Percentiles rank a stretch among this genome's conserved stretches.
Evolutionary conservation across 345 rosid species (phyloP).

Genomic region (Turnera subulata): DNA sequence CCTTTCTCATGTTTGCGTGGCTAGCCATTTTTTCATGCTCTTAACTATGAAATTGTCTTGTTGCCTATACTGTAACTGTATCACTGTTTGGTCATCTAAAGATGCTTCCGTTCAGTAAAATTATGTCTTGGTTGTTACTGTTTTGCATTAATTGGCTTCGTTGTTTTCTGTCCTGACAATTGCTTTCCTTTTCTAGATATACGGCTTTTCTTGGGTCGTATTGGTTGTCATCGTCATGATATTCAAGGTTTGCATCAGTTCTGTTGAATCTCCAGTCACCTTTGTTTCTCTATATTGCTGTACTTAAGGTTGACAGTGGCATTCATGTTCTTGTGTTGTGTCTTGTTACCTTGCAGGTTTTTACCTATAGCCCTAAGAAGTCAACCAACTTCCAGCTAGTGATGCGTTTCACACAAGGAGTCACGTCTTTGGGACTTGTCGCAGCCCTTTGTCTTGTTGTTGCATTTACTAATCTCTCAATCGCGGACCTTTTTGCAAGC

Average conservation of each 20-base stretch:
- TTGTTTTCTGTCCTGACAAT: constrained; percentile 18
- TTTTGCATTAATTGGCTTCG: background rate
- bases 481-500: constrained; percentile 81
- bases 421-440: constrained; percentile 58
- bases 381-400: constrained; percentile 58
- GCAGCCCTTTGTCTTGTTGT: constrained; percentile 61
- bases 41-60: too few species aligned
- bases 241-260: constrained; percentile 56
- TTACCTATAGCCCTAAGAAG: constrained; percentile 70
- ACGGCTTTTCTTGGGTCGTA: constrained; percentile 89
- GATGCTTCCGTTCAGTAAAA: background rate
- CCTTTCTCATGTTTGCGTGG: background rate
- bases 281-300: background rate
- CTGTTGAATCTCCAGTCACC: background rate
- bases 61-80: background rate
- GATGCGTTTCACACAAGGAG: constrained; percentile 77
- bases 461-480: constrained; percentile 49
- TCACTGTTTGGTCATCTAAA: background rate
- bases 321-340: background rate
- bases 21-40: too few species aligned
- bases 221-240: constrained; percentile 60
- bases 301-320: background rate
- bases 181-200: constrained; percentile 47
- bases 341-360: constrained; percentile 46
- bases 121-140: too few species aligned